Evolutionary conservation across 192 early-diverging fungal species (phyloP), one percentile per base, ranked within the genome.

Genomic region (Gryganskiella cystojenkinii): DNA sequence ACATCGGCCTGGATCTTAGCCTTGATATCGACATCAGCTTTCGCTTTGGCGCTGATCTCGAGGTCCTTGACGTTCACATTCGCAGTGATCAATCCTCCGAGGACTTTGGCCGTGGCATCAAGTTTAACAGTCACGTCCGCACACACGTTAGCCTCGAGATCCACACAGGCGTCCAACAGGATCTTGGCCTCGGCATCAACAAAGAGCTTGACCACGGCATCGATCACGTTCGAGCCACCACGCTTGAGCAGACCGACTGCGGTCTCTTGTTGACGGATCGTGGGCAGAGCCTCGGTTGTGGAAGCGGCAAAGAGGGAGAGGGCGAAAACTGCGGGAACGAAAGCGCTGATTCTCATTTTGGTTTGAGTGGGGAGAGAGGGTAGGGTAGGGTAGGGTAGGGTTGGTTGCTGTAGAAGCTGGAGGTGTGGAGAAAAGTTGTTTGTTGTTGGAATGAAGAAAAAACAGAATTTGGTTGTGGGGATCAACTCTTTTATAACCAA

Each of bases 381-480:
- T 22, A 6, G 33, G 35, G 40, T 49, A 50, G 47, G 22, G 15
- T 17, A 50, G 47, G 47, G 47, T 20, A 50, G 47, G 19, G 47
- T 24, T 13, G 47, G 47, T 50, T n/a, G 33, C 14, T 50, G 47
- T 28, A 22, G 33, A 31, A 40, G 56, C 3, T 34, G 15, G 47
- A 47, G 17, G 56, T 31, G 35, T 27, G 20, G 20, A 33, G 65
- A 57, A 33, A 15, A 19, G 30, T 15, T 25, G 27, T 43, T 49
- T 53, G 60, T 52, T 63, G 71, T 66, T 65, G 57, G 59, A 73
- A 72, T 35, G 47, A 59, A 51, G 63, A 71, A 72, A 57, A 64
- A 31, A 47, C 13, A 19, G 17, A 42, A 40, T 13, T 13, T 13
- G 7, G 13, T 13, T 40, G 5, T n/a, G n/a, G n/a, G n/a, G 37